Percentiles rank a stretch among this genome's conserved stretches.
Conservation (phyloP, 1,139 yeast species). For the Scheffersomyces lignicola region DNA sequence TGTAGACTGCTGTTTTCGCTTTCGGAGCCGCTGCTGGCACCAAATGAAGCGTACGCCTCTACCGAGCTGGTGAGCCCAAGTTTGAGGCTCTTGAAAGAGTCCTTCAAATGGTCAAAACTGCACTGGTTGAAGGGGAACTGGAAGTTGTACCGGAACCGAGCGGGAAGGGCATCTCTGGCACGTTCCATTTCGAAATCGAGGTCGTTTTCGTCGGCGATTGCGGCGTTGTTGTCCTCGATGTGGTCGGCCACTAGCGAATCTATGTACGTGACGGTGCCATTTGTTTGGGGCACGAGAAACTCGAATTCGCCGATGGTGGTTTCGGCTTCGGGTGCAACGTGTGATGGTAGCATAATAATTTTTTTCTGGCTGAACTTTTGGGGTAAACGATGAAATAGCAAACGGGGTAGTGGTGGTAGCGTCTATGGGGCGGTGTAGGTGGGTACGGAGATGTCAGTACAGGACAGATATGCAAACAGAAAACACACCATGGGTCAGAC, state of each 20-base stretch:
- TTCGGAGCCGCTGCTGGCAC: too few relatives aligned
- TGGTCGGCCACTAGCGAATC: slow-evolving; percentile 2
- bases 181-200: neutral
- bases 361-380: neutral
- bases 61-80: slow-evolving; percentile 11
- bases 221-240: neutral
- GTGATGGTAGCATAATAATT: neutral
- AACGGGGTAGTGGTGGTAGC: too few relatives aligned
- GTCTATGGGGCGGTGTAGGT: too few relatives aligned
- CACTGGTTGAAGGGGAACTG: slow-evolving; percentile 15
- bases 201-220: neutral
- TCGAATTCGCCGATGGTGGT: neutral
- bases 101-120: slow-evolving; percentile 12
- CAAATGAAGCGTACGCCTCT: neutral
- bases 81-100: slow-evolving; percentile 12
- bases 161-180: neutral
- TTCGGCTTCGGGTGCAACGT: slow-evolving; percentile 1
- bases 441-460: too few relatives aligned
- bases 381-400: too few relatives aligned
- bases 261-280: neutral
- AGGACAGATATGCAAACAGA: too few relatives aligned
- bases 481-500: too few relatives aligned
- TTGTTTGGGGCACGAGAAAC: neutral
- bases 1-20: too few relatives aligned
- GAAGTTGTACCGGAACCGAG: neutral